Evolutionary conservation across 75 land plant genomes (phyloP), one percentile per base, ranked within the genome.

Genomic region (Pinus taeda): DNA sequence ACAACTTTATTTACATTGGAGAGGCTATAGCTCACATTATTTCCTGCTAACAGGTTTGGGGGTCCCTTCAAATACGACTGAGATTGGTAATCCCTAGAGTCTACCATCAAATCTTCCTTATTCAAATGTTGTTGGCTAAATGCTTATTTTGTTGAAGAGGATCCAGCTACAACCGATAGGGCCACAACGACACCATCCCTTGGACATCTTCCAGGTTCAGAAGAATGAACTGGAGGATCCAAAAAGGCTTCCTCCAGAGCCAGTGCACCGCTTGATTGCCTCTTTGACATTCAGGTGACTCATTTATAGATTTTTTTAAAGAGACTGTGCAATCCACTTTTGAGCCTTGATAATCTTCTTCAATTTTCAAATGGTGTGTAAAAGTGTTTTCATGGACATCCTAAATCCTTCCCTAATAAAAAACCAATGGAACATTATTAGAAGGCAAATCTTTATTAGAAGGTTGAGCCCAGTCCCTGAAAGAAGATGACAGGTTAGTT

Each of bases 161-260:
- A 57, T 22, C 49, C 30, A 57, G 76, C 37, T 60, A 78, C 80
- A 71, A 60, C 21, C 59, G 59, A 57, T 13, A 80, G 63, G 53
- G 60, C 45, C 49, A 60, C 60, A 71, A 80, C 79, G 17, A 42
- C 57, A 65, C 80, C 74, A 71, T 86, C 81, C 4, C 82, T 26
- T 39, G 71, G 42, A 20, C 22, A 39, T 9, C 49, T 20, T 12
- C 37, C 53, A 37, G n/a, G 39, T 69, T 69, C 15, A 18, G 21
- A 22, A 39, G 22, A 21, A 69, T 69, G 71, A 69, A 37, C 71
- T 39, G 22, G 39, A 69, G 53, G 22, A 69, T 20, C n/a, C 20
- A 39, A n/a, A 69, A 69, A 9, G 22, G 71, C 20, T 37, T 42
- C 53, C 17, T 69, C 53, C 71, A 37, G 71, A 69, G 49, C 11